A percentile compares a stretch with the other conserved stretches of the same genome.
phyloP scores from a whole-genome alignment of 2,329 filamentous ascomycete species.

The Calonectria hongkongensis region DNA sequence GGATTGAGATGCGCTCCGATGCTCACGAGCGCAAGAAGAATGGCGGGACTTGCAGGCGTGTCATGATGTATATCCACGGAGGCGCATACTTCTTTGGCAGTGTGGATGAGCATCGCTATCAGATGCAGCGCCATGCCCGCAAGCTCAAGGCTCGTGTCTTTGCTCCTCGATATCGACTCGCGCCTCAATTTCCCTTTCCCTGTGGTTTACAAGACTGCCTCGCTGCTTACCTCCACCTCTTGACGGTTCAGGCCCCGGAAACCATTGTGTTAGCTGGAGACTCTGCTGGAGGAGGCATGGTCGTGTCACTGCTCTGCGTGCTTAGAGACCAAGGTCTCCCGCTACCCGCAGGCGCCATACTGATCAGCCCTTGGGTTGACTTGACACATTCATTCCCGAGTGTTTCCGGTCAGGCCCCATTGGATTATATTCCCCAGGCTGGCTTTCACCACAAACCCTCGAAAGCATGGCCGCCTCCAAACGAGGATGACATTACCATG shows the following conservation, averaged over 20 bases:
- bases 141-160: constrained; percentile 94
- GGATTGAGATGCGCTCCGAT: constrained; percentile 96
- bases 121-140: constrained; percentile 95
- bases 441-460: constrained; percentile 96
- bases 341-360: constrained; percentile 89
- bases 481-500: constrained; percentile 81
- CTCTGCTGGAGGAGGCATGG: constrained; percentile 94
- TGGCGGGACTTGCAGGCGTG: constrained; percentile 77
- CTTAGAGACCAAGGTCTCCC: constrained; percentile 89
- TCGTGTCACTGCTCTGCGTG: constrained; percentile 85
- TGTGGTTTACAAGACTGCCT: constrained; percentile 94
- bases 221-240: constrained; percentile 88
- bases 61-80: constrained; percentile 96
- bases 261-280: constrained; percentile 94
- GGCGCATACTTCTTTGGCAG: constrained; percentile 97
- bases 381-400: constrained; percentile 97
- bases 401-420: constrained; percentile 80
- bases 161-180: constrained; percentile 89
- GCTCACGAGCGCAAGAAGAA: constrained; percentile 78
- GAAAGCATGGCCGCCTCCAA: constrained; percentile 93
- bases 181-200: constrained; percentile 96
- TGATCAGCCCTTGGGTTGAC: constrained; percentile 97
- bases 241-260: constrained; percentile 83
- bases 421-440: constrained; percentile 91
- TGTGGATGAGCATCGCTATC: constrained; percentile 97